Evolutionary conservation across 345 rosid species (phyloP).

Genomic region (Dimocarpus longan): DNA sequence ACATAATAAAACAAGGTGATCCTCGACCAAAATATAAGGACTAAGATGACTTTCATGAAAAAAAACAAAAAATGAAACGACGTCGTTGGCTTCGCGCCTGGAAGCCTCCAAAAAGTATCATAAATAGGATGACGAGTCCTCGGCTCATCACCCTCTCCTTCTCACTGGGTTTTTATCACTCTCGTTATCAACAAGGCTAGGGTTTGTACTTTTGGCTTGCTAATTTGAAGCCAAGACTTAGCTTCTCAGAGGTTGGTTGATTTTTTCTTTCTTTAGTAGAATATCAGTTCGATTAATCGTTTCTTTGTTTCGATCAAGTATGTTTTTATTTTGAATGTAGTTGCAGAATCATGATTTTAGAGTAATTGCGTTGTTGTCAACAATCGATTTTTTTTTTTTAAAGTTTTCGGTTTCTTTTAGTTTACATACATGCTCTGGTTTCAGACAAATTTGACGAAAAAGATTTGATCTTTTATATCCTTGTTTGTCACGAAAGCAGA

Average conservation of each 20-base stretch:
- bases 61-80: neutral
- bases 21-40: too few species aligned
- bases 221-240: neutral
- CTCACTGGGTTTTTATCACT: neutral
- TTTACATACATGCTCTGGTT: neutral
- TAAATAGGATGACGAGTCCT: too few species aligned
- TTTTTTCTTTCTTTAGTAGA: neutral
- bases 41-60: too few species aligned
- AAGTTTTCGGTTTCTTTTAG: neutral
- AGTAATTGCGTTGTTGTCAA: neutral
- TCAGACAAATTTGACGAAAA: neutral
- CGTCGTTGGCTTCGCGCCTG: neutral
- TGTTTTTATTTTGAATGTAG: neutral
- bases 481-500: neutral
- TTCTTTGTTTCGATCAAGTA: neutral
- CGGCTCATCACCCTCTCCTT: rapidly evolving
- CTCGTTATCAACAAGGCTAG: neutral
- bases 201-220: neutral
- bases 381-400: neutral
- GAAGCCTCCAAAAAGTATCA: neutral
- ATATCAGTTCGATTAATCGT: neutral
- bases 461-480: neutral
- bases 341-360: neutral
- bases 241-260: neutral
- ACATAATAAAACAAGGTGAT: too few species aligned